phyloP scores from a whole-genome alignment of 1,284 basidiomycete genomes.

The Ceratobasidium sp. region DNA sequence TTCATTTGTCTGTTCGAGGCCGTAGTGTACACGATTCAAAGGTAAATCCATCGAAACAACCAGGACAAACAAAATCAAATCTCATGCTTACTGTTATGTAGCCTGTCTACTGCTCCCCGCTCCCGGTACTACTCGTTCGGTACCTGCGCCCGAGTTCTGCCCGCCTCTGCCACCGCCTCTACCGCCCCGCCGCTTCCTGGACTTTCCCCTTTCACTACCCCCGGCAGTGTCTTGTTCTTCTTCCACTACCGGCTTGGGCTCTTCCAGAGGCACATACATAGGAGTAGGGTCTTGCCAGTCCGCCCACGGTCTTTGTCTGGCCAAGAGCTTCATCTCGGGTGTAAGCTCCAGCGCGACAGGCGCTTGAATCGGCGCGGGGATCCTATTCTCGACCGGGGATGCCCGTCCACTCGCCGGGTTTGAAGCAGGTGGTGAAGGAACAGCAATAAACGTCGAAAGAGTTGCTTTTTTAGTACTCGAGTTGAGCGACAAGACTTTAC shows the following conservation, averaged over 20 bases:
- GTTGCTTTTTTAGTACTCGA: constrained; percentile 30
- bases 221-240: background rate
- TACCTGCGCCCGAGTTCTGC: background rate
- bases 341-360: background rate
- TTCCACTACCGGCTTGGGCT: background rate
- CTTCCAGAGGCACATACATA: background rate
- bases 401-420: constrained; percentile 21
- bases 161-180: constrained; percentile 2
- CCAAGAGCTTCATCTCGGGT: constrained; percentile 17
- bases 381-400: constrained; percentile 19
- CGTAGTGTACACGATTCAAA: background rate
- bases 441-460: constrained; percentile 25
- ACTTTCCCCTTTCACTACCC: background rate
- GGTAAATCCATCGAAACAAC: background rate
- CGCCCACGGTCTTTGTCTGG: constrained; percentile 24
- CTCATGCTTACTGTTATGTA: background rate
- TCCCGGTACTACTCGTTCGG: background rate
- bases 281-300: constrained; percentile 26
- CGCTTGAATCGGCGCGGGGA: background rate
- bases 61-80: too few species aligned
- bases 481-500: constrained; percentile 22
- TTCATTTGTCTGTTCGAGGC: too few species aligned
- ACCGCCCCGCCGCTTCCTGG: background rate
- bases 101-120: background rate
- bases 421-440: constrained; percentile 22